phyloP scores from a whole-genome alignment of 2,329 filamentous ascomycete genomes.

The Ceratocystiopsis sp. region DNA sequence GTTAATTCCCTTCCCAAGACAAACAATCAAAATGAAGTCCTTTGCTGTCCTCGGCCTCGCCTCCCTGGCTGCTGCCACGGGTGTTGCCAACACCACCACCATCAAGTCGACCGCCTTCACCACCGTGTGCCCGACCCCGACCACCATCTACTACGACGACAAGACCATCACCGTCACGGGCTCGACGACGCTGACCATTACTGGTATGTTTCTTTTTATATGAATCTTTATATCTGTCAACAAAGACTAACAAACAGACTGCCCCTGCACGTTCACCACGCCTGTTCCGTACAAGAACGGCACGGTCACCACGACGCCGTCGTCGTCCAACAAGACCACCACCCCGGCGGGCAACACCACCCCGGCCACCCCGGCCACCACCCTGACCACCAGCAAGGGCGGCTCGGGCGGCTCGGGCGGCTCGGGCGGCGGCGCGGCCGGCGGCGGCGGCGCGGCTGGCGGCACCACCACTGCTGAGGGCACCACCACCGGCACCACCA shows the following conservation, averaged over 20 bases:
- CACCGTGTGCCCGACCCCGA: conserved; percentile 59
- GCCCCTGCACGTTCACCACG: conserved; percentile 9
- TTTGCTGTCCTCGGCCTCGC: conserved; percentile 5
- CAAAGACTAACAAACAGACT: conserved; percentile 1
- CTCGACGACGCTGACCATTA: conserved; percentile 11
- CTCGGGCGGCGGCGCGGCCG: not conserved
- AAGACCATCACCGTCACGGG: conserved; percentile 41
- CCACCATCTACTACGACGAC: conserved; percentile 45
- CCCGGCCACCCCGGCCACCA: not conserved
- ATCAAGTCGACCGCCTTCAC: conserved; percentile 41
- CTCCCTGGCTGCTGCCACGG: conserved; percentile 1
- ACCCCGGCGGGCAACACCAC: not conserved
- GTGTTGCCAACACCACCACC: conserved; percentile 5
- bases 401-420: conserved; percentile 1
- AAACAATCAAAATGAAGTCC: conserved; percentile 8
- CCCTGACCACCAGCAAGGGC: not conserved
- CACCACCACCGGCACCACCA: conserved; percentile 1
- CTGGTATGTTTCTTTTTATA: conserved; percentile 2
- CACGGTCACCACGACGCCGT: no score
- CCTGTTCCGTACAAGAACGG: not conserved
- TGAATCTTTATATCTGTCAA: no score
- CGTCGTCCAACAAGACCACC: not conserved
- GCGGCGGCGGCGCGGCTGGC: conserved; percentile 1
- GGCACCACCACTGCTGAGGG: conserved; percentile 4
- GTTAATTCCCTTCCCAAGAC: not conserved